These are phyloP conservation scores for Hyaloperonospora brassicae DNA, from an alignment of 352 stramenopile genomes.

Conservation along the genomic window DNA sequence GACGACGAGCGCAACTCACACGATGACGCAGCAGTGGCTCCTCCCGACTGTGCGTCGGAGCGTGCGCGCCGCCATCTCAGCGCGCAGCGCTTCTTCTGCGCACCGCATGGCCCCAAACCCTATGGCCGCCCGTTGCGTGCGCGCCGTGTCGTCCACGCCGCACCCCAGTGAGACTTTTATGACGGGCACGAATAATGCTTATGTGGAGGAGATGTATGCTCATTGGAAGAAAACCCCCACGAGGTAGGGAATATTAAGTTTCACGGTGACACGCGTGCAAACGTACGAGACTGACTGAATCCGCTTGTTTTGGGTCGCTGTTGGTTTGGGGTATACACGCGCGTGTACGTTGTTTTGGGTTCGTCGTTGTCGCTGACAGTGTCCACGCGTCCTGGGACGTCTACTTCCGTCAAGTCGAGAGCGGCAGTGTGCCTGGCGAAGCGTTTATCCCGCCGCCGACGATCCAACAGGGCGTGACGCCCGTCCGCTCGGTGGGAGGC, in stretches of 20 bases:
- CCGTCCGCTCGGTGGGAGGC: slow-evolving; percentile 40
- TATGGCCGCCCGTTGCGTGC: slow-evolving; percentile 22
- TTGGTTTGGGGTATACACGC: neutral
- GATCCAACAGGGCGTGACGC: slow-evolving; percentile 66
- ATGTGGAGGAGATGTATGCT: slow-evolving; percentile 97
- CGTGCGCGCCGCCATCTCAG: slow-evolving; percentile 27
- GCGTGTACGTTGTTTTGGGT: neutral
- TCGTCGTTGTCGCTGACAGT: slow-evolving; percentile 20
- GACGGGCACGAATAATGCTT: slow-evolving; percentile 90
- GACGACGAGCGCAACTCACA: neutral
- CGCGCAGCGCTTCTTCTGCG: slow-evolving; percentile 11
- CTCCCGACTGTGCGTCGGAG: slow-evolving; percentile 47
- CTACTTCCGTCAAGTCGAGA: slow-evolving; percentile 81
- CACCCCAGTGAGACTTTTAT: slow-evolving; percentile 90
- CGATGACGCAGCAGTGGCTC: slow-evolving; percentile 66
- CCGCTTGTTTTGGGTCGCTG: neutral
- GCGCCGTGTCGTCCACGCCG: slow-evolving; percentile 54
- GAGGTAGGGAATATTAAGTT: slow-evolving; percentile 27
- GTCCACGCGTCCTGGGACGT: slow-evolving; percentile 85
- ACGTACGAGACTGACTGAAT: too few relatives aligned
- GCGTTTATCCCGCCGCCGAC: slow-evolving; percentile 78
- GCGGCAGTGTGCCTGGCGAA: slow-evolving; percentile 64
- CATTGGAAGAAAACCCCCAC: slow-evolving; percentile 87
- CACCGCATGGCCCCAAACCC: slow-evolving; percentile 9
- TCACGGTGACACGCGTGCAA: too few relatives aligned